Evolutionary conservation across 208 protist species (phyloP).

Genomic region (Kentomonas sorsogonicus): DNA sequence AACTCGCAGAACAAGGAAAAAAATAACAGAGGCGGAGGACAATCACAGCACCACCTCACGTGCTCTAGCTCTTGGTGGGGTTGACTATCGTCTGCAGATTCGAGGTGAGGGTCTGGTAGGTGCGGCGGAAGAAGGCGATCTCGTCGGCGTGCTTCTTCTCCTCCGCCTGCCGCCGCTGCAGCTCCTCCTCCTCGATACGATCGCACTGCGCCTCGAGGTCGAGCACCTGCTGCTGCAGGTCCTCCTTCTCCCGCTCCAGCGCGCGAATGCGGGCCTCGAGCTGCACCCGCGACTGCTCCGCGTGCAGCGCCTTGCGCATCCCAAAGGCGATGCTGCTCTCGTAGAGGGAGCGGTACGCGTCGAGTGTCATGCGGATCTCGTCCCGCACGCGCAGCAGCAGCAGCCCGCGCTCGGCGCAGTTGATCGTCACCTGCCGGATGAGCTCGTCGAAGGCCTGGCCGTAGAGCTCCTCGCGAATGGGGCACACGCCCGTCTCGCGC

Average conservation of each 20-base stretch:
- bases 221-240: slow-evolving; percentile 88
- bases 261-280: slow-evolving; percentile 90
- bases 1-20: neutral
- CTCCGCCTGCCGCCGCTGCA: slow-evolving; percentile 87
- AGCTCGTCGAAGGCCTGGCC: slow-evolving; percentile 96
- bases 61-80: slow-evolving; percentile 55
- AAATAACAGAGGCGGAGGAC: neutral
- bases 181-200: slow-evolving; percentile 88
- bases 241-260: slow-evolving; percentile 92
- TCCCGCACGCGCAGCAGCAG: slow-evolving; percentile 96
- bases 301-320: slow-evolving; percentile 97
- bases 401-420: slow-evolving; percentile 96
- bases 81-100: slow-evolving; percentile 89
- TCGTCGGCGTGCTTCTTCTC: slow-evolving; percentile 96
- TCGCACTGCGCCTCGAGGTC: slow-evolving; percentile 65
- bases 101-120: slow-evolving; percentile 93
- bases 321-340: slow-evolving; percentile 91
- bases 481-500: slow-evolving; percentile 97
- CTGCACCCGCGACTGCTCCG: slow-evolving; percentile 95
- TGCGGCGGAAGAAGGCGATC: slow-evolving; percentile 93
- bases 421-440: slow-evolving; percentile 98
- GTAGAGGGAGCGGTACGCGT: slow-evolving; percentile 81
- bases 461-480: slow-evolving; percentile 98
- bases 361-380: slow-evolving; percentile 91
- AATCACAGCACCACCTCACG: neutral